Base-by-base conservation (phyloP, 306 rosid genomes). In the Mimosa bimucronata region DNA sequence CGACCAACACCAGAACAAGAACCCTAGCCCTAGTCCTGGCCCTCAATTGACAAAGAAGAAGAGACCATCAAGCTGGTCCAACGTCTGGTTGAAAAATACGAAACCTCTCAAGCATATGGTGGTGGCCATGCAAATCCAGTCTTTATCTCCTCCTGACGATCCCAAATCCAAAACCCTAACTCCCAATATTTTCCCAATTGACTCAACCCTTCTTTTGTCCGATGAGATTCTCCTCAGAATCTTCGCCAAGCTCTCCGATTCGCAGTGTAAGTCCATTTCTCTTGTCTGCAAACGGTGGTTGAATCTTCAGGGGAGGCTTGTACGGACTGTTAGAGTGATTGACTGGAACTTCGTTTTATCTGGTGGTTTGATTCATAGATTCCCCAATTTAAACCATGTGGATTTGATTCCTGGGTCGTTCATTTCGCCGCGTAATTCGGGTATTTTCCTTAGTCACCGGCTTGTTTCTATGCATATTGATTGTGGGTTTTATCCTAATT, bases 281-380 rank as follows among this genome's bases (percentile, higher is more conserved):
- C 84, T 83, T 40, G 94, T 88, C 71, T 90, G 91, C 86, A 88
- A 87, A 79, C 91, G 94, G 44, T 90, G 94, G 94, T 87, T 88
- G 71, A 79, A 76, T 79, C 87, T 90, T 29, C 90, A 88, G 46
- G 91, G 89, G 9, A 85, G 91, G 6, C 86, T 90, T 5, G 87
- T 82, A 14, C 90, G 90, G 78, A 80, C 87, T 12, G 64, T 87
- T 41, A 77, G 66, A 75, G 85, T 88, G 3, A 46, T 81, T 67
- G 88, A 88, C 53, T 88, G 90, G 91, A 76, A 74, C 46, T 90
- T 90, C 80, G 87, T 90, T 14, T 74, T 85, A 8, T 90, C 94
- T 60, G 92, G 94, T 75, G 79, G 91, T 77, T 70, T 90, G 31
- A 75, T 81, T 66, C 83, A 68, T 21, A 78, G 94, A 84, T 91